Conservation (phyloP, 2,329 filamentous ascomycete species). For the Beauveria rudraprayagi region DNA sequence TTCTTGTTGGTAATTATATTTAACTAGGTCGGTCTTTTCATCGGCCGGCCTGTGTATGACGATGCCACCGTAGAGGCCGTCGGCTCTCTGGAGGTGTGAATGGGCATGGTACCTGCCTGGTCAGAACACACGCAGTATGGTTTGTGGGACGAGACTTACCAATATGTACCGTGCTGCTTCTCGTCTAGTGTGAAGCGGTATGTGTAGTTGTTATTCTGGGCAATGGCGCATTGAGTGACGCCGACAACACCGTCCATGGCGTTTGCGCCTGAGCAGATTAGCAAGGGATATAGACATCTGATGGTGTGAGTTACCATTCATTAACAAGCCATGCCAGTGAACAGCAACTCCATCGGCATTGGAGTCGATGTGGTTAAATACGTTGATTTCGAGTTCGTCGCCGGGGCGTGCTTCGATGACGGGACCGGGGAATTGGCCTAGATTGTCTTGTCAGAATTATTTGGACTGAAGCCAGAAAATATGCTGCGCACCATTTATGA, state of each 20-base stretch:
- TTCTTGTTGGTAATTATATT: conserved; percentile 9
- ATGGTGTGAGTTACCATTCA: conserved; percentile 34
- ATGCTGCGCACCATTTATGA: conserved; percentile 35
- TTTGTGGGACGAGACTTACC: neutral
- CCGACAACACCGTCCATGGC: conserved; percentile 55
- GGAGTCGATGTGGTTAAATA: conserved; percentile 30
- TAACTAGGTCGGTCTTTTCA: neutral
- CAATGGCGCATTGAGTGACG: conserved; percentile 41
- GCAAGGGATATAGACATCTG: neutral
- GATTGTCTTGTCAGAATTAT: conserved; percentile 24
- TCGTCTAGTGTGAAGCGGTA: conserved; percentile 30
- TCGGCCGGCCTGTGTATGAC: conserved; percentile 10
- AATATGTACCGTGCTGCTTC: conserved; percentile 10
- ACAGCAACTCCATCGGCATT: conserved; percentile 39
- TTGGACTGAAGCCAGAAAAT: neutral
- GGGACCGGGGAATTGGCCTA: conserved; percentile 35
- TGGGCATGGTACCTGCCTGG: conserved; percentile 36
- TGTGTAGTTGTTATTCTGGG: conserved; percentile 42
- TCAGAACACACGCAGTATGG: neutral
- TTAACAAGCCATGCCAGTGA: conserved; percentile 63
- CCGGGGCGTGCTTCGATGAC: conserved; percentile 36
- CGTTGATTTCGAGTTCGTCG: conserved; percentile 32
- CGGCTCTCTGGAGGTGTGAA: conserved; percentile 12
- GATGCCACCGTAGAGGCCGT: conserved; percentile 13
- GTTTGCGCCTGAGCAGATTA: conserved; percentile 26